Evolutionary conservation across 306 rosid genomes (phyloP).

Genomic region (Fagus sylvatica): DNA sequence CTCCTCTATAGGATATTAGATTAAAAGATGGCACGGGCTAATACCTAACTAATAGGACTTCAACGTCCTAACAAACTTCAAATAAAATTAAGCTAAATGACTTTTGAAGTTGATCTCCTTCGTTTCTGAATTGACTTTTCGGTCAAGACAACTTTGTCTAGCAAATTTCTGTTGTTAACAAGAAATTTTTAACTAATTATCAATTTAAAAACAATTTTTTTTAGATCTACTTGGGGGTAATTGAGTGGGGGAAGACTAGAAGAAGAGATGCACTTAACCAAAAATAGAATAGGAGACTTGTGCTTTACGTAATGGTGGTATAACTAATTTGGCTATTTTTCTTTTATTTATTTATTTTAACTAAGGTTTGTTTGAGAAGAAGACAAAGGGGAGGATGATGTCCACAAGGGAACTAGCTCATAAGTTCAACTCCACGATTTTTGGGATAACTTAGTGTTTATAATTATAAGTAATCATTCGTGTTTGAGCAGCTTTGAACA

Average conservation of each 20-base stretch:
- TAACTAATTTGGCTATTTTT: neutral
- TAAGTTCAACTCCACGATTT: no score
- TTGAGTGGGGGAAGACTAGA: neutral
- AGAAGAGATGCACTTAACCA: no score
- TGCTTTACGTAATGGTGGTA: neutral
- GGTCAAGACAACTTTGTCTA: constrained; percentile 12
- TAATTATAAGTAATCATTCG: no score
- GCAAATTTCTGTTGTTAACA: neutral
- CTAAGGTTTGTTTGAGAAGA: no score
- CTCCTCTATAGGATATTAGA: constrained; percentile 1
- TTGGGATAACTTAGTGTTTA: no score
- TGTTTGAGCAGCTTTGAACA: no score
- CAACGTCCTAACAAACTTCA: constrained; percentile 15
- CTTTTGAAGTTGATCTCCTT: constrained; percentile 7
- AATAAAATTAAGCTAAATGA: neutral
- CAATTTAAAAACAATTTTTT: neutral
- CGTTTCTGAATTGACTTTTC: constrained; percentile 13
- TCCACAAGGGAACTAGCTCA: no score
- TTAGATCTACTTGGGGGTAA: neutral
- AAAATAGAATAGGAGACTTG: neutral
- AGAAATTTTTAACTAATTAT: neutral
- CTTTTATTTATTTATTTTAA: neutral
- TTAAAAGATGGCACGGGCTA: neutral
- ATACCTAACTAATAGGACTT: constrained; percentile 11
- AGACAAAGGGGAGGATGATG: no score